Conservation (phyloP, 1,284 basidiomycete species). For the Ceratobasidium sp. region DNA sequence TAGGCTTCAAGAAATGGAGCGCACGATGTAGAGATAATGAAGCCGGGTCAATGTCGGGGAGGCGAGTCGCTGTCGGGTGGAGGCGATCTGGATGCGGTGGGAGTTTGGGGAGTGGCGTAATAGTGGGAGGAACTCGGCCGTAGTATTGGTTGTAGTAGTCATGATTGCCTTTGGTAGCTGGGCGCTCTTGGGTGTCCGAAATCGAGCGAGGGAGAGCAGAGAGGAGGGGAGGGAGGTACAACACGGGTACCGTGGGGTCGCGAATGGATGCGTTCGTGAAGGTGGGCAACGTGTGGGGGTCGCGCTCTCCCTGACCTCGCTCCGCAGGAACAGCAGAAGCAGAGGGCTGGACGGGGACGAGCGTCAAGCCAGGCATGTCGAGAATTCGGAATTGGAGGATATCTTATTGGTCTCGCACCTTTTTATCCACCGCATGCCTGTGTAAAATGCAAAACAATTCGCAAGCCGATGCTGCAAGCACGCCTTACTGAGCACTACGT, state of each 20-base stretch:
- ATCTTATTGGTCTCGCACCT: conserved; percentile 1
- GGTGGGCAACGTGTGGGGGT: conserved; percentile 72
- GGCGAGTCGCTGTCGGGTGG: conserved; percentile 58
- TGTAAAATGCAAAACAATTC: conserved; percentile 18
- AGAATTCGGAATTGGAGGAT: conserved; percentile 36
- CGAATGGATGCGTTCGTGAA: conserved; percentile 61
- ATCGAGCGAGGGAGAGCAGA: conserved; percentile 60
- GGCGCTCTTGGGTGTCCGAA: conserved; percentile 45
- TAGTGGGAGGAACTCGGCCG: background rate
- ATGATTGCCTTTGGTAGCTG: background rate
- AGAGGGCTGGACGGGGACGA: conserved; percentile 11
- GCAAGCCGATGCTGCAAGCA: conserved; percentile 42
- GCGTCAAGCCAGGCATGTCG: conserved; percentile 27
- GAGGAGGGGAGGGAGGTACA: conserved; percentile 84
- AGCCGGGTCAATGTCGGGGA: conserved; percentile 85
- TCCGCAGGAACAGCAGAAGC: background rate
- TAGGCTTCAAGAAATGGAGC: conserved; percentile 79
- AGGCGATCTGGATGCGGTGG: conserved; percentile 52
- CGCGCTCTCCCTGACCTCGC: conserved; percentile 51
- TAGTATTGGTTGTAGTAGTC: conserved; percentile 31
- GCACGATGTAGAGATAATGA: conserved; percentile 88
- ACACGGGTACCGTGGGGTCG: conserved; percentile 64
- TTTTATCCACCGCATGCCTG: background rate
- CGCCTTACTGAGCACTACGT: conserved; percentile 23
- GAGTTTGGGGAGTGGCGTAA: conserved; percentile 54